Conservation (phyloP, 352 stramenopile genomes). For the Globisporangium carolinianum region DNA sequence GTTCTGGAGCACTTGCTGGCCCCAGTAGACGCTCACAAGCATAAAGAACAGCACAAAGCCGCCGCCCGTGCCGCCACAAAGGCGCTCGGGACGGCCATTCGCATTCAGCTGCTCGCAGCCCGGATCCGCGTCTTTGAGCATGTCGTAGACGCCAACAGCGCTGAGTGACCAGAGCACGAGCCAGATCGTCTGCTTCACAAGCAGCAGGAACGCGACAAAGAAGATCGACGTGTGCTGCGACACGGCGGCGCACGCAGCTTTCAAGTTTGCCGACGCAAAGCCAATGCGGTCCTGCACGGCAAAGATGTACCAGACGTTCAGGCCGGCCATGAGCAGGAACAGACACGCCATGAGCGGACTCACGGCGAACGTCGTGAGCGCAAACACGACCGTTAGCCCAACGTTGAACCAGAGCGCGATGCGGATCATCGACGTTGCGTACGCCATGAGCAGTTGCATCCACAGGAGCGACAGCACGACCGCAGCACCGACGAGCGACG, state of each 20-base stretch:
- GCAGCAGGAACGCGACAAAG: slow-evolving; percentile 48
- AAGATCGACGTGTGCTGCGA: slow-evolving; percentile 57
- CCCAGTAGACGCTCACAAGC: slow-evolving; percentile 81
- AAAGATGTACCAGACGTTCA: slow-evolving; percentile 86
- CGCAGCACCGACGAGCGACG: slow-evolving; percentile 38
- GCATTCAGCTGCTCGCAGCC: slow-evolving; percentile 42
- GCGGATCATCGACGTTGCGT: slow-evolving; percentile 67
- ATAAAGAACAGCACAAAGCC: slow-evolving; percentile 72
- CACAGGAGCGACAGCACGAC: slow-evolving; percentile 57
- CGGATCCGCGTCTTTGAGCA: slow-evolving; percentile 61
- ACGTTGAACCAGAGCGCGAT: slow-evolving; percentile 84
- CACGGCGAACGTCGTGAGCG: slow-evolving; percentile 51
- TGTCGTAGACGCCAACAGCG: slow-evolving; percentile 62
- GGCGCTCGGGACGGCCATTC: slow-evolving; percentile 13
- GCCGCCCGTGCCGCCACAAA: slow-evolving; percentile 55
- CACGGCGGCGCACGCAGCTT: slow-evolving; percentile 56
- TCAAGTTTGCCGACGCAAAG: slow-evolving; percentile 78
- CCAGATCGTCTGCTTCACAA: slow-evolving; percentile 72
- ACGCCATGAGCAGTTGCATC: slow-evolving; percentile 76
- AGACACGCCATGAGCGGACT: slow-evolving; percentile 53
- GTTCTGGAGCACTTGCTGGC: slow-evolving; percentile 81
- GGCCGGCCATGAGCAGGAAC: slow-evolving; percentile 45
- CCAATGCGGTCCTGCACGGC: slow-evolving; percentile 73
- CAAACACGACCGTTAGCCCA: slow-evolving; percentile 54
- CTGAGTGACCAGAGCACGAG: slow-evolving; percentile 65